These are phyloP conservation scores for Vaccinium corymbosum DNA, from an alignment of 148 eudicot genomes.

Conservation along the genomic window DNA sequence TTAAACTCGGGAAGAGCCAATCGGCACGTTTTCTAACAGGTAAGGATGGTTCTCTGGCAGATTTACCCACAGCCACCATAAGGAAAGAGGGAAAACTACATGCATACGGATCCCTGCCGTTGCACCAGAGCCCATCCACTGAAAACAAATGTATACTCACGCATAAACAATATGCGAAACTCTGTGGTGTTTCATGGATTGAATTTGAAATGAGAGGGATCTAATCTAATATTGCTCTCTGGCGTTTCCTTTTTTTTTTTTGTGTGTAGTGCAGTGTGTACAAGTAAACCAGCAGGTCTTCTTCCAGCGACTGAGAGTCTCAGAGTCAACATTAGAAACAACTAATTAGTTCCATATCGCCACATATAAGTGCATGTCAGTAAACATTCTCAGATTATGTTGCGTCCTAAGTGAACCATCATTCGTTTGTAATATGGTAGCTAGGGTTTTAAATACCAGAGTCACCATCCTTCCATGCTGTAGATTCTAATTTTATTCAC, in stretches of 20 bases:
- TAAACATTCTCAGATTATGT: neutral
- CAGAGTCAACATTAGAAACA: conserved; percentile 57
- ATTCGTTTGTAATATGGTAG: neutral
- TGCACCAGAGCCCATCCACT: conserved; percentile 96
- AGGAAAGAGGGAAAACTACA: conserved; percentile 66
- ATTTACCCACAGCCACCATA: conserved; percentile 74
- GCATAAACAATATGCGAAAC: neutral
- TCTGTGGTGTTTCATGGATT: neutral
- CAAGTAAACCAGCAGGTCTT: conserved; percentile 92
- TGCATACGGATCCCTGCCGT: conserved; percentile 96
- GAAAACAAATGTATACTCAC: conserved; percentile 4
- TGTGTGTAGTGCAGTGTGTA: conserved; percentile 85
- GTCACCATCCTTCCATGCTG: neutral
- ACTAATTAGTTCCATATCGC: conserved; percentile 45
- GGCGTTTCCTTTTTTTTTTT: conserved; percentile 39
- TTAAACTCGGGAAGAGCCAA: conserved; percentile 84
- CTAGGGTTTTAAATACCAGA: neutral
- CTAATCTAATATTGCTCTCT: conserved; percentile 6
- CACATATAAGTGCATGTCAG: conserved; percentile 15
- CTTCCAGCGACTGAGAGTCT: conserved; percentile 84
- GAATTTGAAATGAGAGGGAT: neutral
- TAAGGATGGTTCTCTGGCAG: conserved; percentile 94
- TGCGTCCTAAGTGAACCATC: neutral
- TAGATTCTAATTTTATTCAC: neutral
- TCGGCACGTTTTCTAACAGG: conserved; percentile 90